Evolutionary conservation across 2,329 filamentous ascomycete genomes (phyloP).

Genomic region (Salinomyces thailandicus): DNA sequence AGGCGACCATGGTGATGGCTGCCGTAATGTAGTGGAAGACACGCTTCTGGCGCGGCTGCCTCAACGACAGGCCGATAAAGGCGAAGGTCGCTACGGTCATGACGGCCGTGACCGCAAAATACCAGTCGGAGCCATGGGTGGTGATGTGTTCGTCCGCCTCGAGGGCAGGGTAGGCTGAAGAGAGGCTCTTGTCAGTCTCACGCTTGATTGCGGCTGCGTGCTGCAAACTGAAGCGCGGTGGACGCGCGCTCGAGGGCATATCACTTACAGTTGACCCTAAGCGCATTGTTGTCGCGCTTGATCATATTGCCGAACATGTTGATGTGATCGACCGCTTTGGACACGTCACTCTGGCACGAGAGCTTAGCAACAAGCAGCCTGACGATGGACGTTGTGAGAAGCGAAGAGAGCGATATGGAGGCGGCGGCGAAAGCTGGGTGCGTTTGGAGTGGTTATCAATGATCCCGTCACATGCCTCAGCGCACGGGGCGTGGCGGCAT

Average conservation of each 20-base stretch:
- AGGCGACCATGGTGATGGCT: conserved; percentile 46
- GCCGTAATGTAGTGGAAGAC: conserved; percentile 57
- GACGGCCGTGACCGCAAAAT: conserved; percentile 50
- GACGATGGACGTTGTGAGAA: neutral
- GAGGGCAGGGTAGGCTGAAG: neutral
- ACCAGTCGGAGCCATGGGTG: conserved; percentile 50
- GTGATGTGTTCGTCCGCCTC: conserved; percentile 46
- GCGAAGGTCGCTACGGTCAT: conserved; percentile 46
- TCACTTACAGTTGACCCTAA: conserved; percentile 28
- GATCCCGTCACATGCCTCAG: neutral
- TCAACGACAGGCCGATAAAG: conserved; percentile 44
- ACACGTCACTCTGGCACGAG: conserved; percentile 4
- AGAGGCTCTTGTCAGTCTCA: conserved; percentile 35
- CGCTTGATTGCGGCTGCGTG: conserved; percentile 24
- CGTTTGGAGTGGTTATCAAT: neutral
- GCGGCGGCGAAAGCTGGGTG: neutral
- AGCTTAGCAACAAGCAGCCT: neutral
- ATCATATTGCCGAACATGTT: conserved; percentile 4
- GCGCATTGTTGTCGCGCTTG: conserved; percentile 32
- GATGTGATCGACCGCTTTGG: no score
- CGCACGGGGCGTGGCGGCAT: neutral
- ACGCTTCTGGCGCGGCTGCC: conserved; percentile 46
- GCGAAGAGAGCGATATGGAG: neutral
- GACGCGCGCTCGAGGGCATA: no score
- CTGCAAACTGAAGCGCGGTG: neutral